Evolutionary conservation across 23 red algal genomes (phyloP), one percentile per base, ranked within the genome.

Genomic region (Porphyridium purpureum): DNA sequence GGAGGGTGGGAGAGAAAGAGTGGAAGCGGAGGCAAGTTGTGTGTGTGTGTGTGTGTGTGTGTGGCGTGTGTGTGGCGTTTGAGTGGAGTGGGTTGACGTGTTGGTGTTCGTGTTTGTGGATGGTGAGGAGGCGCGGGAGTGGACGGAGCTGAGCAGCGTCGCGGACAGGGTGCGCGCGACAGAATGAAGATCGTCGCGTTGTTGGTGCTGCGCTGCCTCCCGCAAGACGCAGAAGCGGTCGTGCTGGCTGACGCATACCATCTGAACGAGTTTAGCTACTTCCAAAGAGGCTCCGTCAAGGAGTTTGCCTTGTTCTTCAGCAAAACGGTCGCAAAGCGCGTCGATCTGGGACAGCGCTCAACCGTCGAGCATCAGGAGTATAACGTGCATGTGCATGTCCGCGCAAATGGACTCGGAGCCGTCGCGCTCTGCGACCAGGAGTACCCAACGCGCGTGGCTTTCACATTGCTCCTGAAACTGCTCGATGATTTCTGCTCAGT

Each of bases 371-470:
- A 98, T 47, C 61, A 98, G 23, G 67, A 66, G 44, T 77, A 81
- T 46, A 33, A 76, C 15, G 54, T 60, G n/a, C 79, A 98, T 47
- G 81, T 85, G 8, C 79, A 98, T 31, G 52, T 69, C 4, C 75
- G 80, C 6, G 54, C 73, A 17, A 81, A 68, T 24, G 81, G 74
- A 14, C 61, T 98, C 7, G 57, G 58, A 15, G 67, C 81, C 5
- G 69, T 98, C 20, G 90, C 81, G 6, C 61, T 98, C 5, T 98
- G 90, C 29, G 90, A 98, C 33, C 52, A 26, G 4, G 90, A 98
- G 54, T 98, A 98, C 57, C 90, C 90, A 24, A 66, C 75, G n/a
- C 80, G 90, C 29, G 90, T 98, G 11, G 90, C 90, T 0, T 98
- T 98, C 40, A 98, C 78, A 2, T 55, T 98, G 17, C 72, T 98